Evolutionary conservation across 805 yeast species (phyloP).

Genomic region (Pichia paraexigua): DNA sequence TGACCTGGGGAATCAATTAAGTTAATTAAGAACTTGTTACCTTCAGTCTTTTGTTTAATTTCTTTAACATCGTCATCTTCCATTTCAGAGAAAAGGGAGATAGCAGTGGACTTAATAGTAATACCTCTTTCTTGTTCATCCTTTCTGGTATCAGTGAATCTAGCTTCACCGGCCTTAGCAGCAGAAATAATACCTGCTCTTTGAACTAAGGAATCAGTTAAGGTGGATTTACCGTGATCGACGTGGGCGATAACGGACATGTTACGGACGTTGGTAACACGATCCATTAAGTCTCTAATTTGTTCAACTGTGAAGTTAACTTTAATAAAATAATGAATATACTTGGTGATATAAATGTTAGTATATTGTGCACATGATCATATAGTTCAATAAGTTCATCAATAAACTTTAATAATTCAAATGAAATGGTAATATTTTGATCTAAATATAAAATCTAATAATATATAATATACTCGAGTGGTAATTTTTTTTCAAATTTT

Average conservation of each 20-base stretch:
- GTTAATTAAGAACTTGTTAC: conserved; percentile 94
- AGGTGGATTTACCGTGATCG: conserved; percentile 99
- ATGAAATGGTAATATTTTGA: too few relatives aligned
- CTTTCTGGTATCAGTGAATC: conserved; percentile 99
- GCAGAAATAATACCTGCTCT: conserved; percentile 99
- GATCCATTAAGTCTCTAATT: conserved; percentile 99
- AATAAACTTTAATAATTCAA: too few relatives aligned
- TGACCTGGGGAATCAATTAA: conserved; percentile 99
- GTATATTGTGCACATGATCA: neutral
- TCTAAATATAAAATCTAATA: too few relatives aligned
- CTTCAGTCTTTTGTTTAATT: conserved; percentile 86
- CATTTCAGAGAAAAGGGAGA: conserved; percentile 89
- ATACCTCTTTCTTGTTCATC: conserved; percentile 99
- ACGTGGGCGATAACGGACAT: conserved; percentile 99
- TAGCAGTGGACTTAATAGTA: conserved; percentile 98
- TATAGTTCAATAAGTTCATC: too few relatives aligned
- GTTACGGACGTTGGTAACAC: conserved; percentile 99
- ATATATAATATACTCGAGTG: too few relatives aligned
- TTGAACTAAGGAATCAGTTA: conserved; percentile 98
- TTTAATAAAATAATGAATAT: conserved; percentile 10
- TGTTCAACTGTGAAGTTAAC: conserved; percentile 69
- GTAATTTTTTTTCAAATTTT: neutral
- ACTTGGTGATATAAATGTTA: conserved; percentile 1
- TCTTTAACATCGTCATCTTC: conserved; percentile 76
- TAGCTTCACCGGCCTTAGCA: conserved; percentile 99